phyloP scores from a whole-genome alignment of 2,329 filamentous ascomycete species.

The Penicillium sp. region DNA sequence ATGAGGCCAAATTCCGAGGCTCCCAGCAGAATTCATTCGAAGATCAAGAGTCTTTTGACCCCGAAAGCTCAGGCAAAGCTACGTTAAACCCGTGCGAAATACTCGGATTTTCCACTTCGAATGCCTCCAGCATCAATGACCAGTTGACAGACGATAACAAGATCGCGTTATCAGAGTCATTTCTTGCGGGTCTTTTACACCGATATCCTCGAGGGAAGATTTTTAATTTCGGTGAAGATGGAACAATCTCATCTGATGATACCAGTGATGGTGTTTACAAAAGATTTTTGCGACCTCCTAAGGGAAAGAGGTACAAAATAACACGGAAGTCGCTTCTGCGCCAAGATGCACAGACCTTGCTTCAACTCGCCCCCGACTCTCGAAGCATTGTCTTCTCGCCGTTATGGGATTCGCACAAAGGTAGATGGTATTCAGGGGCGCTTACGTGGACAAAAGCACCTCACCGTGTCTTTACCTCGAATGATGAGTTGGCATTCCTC shows the following conservation, averaged over 20 bases:
- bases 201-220: slow-evolving; percentile 49
- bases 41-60: background rate
- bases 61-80: background rate
- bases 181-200: slow-evolving; percentile 44
- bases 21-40: background rate
- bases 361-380: slow-evolving; percentile 15
- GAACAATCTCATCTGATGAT: slow-evolving; percentile 31
- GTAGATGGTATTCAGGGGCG: slow-evolving; percentile 24
- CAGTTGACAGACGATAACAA: slow-evolving; percentile 7
- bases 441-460: slow-evolving; percentile 24
- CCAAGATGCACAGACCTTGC: slow-evolving; percentile 11
- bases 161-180: slow-evolving; percentile 37
- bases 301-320: slow-evolving; percentile 9
- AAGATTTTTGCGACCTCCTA: slow-evolving; percentile 2
- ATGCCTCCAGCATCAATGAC: slow-evolving; percentile 28
- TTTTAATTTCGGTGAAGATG: slow-evolving; percentile 46
- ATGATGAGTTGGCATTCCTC: slow-evolving; percentile 24
- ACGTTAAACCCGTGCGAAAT: slow-evolving; percentile 9
- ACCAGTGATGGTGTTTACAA: slow-evolving; percentile 9
- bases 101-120: slow-evolving; percentile 13
- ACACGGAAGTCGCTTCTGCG: slow-evolving; percentile 7
- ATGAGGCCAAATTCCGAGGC: background rate
- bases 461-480: slow-evolving; percentile 16
- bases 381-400: slow-evolving; percentile 27
- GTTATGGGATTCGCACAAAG: slow-evolving; percentile 29